These are phyloP conservation scores for Hypoxylon subgilvum DNA, from an alignment of 495 filamentous ascomycete genomes.

Conservation along the genomic window DNA sequence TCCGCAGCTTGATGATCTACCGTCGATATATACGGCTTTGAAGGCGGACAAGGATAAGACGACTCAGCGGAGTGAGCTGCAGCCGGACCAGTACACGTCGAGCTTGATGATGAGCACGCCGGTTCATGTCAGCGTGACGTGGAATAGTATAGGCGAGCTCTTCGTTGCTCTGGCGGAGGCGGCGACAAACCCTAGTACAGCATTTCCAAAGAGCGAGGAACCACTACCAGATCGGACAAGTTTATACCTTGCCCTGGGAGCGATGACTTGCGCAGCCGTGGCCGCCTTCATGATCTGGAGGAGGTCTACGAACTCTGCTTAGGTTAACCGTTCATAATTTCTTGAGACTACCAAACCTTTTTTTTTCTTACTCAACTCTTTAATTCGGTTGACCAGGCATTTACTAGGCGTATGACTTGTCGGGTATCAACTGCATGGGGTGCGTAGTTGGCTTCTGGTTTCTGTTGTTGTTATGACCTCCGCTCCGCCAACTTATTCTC, in stretches of 20 bases:
- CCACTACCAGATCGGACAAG: constrained; percentile 80
- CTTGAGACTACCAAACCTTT: neutral
- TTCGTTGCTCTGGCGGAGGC: constrained; percentile 88
- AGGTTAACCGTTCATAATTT: constrained; percentile 13
- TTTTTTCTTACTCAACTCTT: constrained; percentile 3
- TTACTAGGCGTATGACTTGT: constrained; percentile 10
- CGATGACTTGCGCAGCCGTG: constrained; percentile 78
- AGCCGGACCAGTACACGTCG: constrained; percentile 91
- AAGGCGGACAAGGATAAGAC: constrained; percentile 96
- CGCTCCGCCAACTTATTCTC: constrained; percentile 5
- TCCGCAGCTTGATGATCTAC: constrained; percentile 82
- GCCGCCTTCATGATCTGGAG: constrained; percentile 76
- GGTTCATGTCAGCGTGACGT: constrained; percentile 90
- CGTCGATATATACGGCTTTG: constrained; percentile 86
- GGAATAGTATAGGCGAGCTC: constrained; percentile 87
- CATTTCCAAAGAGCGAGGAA: constrained; percentile 85
- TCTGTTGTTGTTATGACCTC: constrained; percentile 2
- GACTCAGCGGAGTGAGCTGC: constrained; percentile 85
- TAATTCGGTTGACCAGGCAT: constrained; percentile 21
- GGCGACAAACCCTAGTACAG: constrained; percentile 83
- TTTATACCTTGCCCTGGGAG: constrained; percentile 83
- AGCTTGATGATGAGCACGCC: constrained; percentile 81
- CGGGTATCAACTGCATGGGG: constrained; percentile 8
- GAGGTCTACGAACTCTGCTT: constrained; percentile 52
- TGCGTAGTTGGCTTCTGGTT: constrained; percentile 12